These are phyloP conservation scores for Ormosia emarginata DNA, from an alignment of 306 rosid species.

Conservation along the genomic window DNA sequence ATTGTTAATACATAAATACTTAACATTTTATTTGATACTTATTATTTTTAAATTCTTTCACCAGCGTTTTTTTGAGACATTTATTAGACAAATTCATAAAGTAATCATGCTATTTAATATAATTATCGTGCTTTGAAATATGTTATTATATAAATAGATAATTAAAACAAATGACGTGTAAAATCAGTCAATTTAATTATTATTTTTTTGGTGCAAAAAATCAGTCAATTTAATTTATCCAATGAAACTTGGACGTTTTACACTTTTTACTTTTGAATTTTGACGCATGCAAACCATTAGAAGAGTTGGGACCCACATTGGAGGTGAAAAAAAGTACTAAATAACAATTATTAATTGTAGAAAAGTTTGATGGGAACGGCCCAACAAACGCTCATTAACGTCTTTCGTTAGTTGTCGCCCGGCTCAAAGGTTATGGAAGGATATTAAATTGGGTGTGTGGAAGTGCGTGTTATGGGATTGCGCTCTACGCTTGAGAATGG, in stretches of 20 bases:
- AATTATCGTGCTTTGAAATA: no score
- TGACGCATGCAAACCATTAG: not conserved
- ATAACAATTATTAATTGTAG: not conserved
- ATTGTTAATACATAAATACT: no score
- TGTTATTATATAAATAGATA: no score
- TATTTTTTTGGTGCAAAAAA: no score
- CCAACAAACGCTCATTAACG: not conserved
- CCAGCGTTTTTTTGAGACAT: no score
- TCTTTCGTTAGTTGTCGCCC: not conserved
- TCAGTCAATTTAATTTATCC: not conserved
- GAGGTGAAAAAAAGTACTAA: not conserved
- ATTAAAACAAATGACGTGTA: no score
- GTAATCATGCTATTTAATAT: no score
- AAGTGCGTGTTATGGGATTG: conserved; percentile 18
- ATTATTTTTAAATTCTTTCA: no score
- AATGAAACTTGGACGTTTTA: not conserved
- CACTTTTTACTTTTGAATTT: no score
- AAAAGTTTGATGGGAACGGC: not conserved
- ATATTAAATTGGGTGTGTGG: not conserved
- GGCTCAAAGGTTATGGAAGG: not conserved
- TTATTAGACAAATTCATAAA: no score
- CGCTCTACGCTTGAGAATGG: not conserved
- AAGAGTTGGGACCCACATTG: not conserved
- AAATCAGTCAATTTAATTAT: no score
- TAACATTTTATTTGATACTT: no score